Evolutionary conservation across 805 yeast genomes (phyloP).

Genomic region (Kluyveromyces nonfermentans): DNA sequence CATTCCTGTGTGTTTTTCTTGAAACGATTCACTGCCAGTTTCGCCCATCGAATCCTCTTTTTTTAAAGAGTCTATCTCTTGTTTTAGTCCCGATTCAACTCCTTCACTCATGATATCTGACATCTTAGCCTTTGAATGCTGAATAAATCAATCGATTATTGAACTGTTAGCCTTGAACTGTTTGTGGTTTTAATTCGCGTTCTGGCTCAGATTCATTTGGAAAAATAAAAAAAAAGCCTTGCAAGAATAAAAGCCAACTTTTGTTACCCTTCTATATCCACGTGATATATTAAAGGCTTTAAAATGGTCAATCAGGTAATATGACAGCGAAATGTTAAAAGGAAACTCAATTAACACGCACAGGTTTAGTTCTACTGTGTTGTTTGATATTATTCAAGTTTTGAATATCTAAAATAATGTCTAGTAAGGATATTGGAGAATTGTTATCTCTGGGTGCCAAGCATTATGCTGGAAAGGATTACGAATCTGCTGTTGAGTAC

Average conservation of each 20-base stretch:
- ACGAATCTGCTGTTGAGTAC: constrained; percentile 55
- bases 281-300: neutral
- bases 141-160: neutral
- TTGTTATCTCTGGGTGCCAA: constrained; percentile 55
- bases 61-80: constrained; percentile 1
- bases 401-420: neutral
- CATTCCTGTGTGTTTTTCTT: neutral
- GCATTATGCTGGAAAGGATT: constrained; percentile 54
- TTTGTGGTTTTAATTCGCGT: constrained; percentile 2
- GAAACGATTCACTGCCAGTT: neutral
- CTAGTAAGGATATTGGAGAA: constrained; percentile 32
- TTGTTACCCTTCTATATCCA: neutral
- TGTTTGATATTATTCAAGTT: too few species aligned
- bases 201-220: neutral
- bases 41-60: constrained; percentile 2
- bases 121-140: neutral
- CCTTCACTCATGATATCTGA: neutral
- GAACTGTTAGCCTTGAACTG: neutral
- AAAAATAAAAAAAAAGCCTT: neutral
- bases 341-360: neutral
- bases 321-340: neutral
- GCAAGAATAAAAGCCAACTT: neutral
- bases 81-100: neutral
- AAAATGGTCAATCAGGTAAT: neutral
- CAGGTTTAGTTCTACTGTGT: too few species aligned